Base-by-base conservation (phyloP, 2,329 filamentous ascomycete genomes). In the Fusarium nygamai region DNA sequence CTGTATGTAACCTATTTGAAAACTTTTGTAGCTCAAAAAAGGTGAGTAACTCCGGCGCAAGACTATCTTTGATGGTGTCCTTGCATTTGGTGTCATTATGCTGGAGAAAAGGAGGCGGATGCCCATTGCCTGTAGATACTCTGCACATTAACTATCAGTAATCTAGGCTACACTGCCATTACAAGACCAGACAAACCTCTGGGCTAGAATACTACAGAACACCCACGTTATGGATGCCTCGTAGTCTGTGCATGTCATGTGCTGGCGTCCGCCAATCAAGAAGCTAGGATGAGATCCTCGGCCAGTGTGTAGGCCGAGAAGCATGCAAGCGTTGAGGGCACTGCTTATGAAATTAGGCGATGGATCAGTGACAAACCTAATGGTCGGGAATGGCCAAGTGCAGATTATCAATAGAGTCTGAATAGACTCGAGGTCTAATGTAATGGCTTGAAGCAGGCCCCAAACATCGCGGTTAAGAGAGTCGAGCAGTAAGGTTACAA, bases 171-270 rank as follows among this genome's bases (percentile, higher is more conserved):
- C 24, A 14, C 29, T 31, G 16, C 50, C 24, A n/a, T 19, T 19
- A 8, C 33, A 44, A 10, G 11, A 17, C 22, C 3, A 7, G 10
- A 65, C 76, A 6, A 75, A 87, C 86, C 85, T 84, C 69, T 89
- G 88, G 2, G 86, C 83, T 13, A 89, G 81, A 20, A 88, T 86
- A 31, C 87, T 88, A 69, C 86, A 87, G 3, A 86, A 86, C 6
- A 86, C 82, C 88, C 88, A 90, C 1, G 88, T 88, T 53, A 82
- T 86, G 1, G 84, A 83, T 6, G 88, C 88, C 65, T 89, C 87
- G 64, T 89, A 86, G 60, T 89, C 85, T 0, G 85, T 86, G 47
- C 85, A 83, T 5, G 81, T 82, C 53, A 84, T 82, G 31, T 84
- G 82, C 61, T 85, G 83, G 27, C 84, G 84, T 13, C 83, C 79